Evolutionary conservation across 2,329 filamentous ascomycete species (phyloP), one percentile per base, ranked within the genome.

Genomic region (Colletotrichum tropicicola): DNA sequence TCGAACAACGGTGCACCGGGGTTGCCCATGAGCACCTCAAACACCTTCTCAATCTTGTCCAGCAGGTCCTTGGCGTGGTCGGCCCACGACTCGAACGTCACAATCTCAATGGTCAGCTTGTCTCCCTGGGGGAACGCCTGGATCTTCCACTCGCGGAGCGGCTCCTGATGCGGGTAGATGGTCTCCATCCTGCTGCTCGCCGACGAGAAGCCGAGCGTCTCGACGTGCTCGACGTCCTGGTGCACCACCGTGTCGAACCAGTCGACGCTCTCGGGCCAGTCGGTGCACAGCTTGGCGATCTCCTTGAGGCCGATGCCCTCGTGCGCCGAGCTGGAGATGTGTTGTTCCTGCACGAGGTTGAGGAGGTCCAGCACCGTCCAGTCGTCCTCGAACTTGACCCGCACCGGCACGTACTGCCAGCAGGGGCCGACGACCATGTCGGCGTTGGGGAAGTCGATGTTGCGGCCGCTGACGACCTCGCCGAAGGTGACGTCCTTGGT

Each of bases 361-460:
- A 89, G 81, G 4, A 89, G 77, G 59, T 88, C 84, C 2, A 80
- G 67, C 0, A 78, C 84, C 3, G 81, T 86, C 83, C 85, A 87
- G 3, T 74, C 72, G 0, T 79, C 70, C 3, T 79, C 76, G 70
- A 91, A 87, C 27, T 77, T 77, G 13, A 91, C 83, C 19, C 89
- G 83, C 35, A 91, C 83, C 0, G 90, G 89, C 1, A 90, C 82
- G 71, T 91, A 89, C 69, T 91, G 89, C 82, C 89, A 89, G 66
- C 88, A 90, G 0, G 89, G 89, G 0, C 90, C 90, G 47, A 87
- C 82, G 48, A 90, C 86, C 56, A 79, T 78, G 65, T 89, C 86
- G 19, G 85, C 83, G 41, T 81, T 80, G 15, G 83, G 78, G 1
- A 89, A 79, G 59, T 85, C 85, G 17, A 86, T 83, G 71, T 88